Conservation (phyloP, 2,329 filamentous ascomycete species). For the Cladosporium oxysporum region DNA sequence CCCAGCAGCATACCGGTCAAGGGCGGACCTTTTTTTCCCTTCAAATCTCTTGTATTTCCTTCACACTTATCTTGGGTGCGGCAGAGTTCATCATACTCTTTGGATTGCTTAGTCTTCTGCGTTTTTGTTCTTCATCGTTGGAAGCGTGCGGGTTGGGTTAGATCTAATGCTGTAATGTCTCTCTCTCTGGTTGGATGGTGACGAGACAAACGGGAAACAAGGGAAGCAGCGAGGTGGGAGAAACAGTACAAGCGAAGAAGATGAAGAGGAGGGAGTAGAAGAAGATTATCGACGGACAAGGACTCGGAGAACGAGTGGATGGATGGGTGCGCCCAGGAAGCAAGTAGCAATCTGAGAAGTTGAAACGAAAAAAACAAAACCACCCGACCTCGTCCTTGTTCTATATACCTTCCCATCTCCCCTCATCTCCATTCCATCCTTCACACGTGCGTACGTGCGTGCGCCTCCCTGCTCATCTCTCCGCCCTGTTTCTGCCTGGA, state of each 20-base stretch:
- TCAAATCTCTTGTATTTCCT: neutral
- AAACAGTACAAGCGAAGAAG: neutral
- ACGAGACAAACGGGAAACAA: constrained; percentile 4
- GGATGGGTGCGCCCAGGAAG: neutral
- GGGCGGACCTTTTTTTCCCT: neutral
- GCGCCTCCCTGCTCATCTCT: neutral
- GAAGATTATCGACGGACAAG: neutral
- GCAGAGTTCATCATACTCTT: neutral
- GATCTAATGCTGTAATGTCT: neutral
- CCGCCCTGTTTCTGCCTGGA: neutral
- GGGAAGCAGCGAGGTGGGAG: neutral
- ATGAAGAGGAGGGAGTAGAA: neutral
- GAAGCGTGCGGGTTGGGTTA: neutral
- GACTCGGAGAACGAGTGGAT: neutral
- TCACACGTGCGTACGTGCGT: neutral
- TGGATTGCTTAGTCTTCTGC: neutral
- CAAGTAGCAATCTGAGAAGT: neutral
- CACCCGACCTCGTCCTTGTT: neutral
- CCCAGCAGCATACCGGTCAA: constrained; percentile 4
- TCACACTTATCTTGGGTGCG: neutral
- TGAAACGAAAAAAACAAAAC: neutral
- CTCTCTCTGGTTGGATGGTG: neutral
- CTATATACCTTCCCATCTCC: neutral
- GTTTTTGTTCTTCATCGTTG: neutral
- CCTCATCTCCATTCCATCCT: neutral